Conservation (phyloP, 2,329 filamentous ascomycete genomes). For the Apiospora koreana region DNA sequence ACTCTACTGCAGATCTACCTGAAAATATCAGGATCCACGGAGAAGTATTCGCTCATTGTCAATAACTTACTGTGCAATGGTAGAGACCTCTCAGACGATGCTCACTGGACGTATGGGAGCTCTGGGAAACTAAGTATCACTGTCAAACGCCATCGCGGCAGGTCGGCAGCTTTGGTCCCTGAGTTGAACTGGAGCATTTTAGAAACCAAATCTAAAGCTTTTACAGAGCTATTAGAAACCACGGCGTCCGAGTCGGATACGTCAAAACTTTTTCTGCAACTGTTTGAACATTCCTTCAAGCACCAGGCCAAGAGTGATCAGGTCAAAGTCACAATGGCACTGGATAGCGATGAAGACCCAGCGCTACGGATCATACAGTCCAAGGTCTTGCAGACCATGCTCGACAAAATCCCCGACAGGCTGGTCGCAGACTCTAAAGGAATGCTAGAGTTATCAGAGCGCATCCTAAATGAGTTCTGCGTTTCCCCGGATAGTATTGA, state of each 20-base stretch:
- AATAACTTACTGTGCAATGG: constrained; percentile 59
- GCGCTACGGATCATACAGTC: constrained; percentile 55
- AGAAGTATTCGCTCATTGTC: constrained; percentile 51
- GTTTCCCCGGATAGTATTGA: constrained; percentile 47
- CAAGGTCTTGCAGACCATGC: constrained; percentile 65
- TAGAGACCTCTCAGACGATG: constrained; percentile 30
- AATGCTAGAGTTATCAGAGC: constrained; percentile 62
- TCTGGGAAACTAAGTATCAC: constrained; percentile 51
- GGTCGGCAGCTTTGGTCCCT: constrained; percentile 13
- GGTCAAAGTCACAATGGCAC: constrained; percentile 30
- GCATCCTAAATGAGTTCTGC: constrained; percentile 55
- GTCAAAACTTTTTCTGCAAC: constrained; percentile 59
- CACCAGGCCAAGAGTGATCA: constrained; percentile 22
- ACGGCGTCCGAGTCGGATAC: constrained; percentile 57
- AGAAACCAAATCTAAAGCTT: constrained; percentile 47
- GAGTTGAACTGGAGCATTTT: constrained; percentile 45
- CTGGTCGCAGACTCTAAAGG: constrained; percentile 65
- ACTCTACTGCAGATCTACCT: constrained; percentile 59
- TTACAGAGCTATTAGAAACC: constrained; percentile 51
- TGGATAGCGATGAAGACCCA: constrained; percentile 40
- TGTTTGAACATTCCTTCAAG: constrained; percentile 60
- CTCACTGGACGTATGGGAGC: constrained; percentile 55
- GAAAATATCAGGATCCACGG: constrained; percentile 53
- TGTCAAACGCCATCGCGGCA: constrained; percentile 39
- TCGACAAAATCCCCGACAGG: constrained; percentile 62